phyloP scores from a whole-genome alignment of 805 yeast species.

The Debaryomyces maramus region DNA sequence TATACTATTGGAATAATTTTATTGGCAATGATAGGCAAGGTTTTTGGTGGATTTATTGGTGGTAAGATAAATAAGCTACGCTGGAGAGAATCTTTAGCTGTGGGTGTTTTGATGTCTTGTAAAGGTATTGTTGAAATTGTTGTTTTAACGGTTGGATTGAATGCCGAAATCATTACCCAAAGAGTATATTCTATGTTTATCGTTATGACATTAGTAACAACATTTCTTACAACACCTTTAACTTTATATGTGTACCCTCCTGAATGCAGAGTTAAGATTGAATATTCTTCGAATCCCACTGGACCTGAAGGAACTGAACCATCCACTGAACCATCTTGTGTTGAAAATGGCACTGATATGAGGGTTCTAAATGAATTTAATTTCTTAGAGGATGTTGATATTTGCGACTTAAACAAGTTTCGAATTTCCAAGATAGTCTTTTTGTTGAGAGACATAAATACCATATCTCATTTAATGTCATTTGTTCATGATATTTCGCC shows the following conservation, averaged over 20 bases:
- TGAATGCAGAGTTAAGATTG: constrained; percentile 53
- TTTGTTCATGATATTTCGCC: constrained; percentile 28
- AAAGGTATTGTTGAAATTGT: constrained; percentile 87
- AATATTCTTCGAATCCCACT: constrained; percentile 29
- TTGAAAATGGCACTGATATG: background rate
- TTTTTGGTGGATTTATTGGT: constrained; percentile 65
- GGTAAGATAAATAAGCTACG: constrained; percentile 61
- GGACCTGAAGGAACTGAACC: constrained; percentile 12
- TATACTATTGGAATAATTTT: constrained; percentile 66
- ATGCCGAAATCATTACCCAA: constrained; percentile 63
- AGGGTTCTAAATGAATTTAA: background rate
- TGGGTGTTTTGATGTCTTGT: constrained; percentile 83
- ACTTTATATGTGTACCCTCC: constrained; percentile 63
- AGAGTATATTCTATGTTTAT: constrained; percentile 78
- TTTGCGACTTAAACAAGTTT: constrained; percentile 20
- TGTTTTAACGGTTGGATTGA: constrained; percentile 70
- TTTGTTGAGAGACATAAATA: constrained; percentile 30
- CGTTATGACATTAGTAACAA: constrained; percentile 77
- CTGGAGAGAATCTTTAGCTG: constrained; percentile 75
- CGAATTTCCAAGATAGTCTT: constrained; percentile 25
- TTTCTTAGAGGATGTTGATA: constrained; percentile 2
- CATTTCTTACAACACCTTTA: constrained; percentile 79
- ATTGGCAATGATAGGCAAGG: constrained; percentile 68
- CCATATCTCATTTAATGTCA: constrained; percentile 34
- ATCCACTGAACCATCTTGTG: background rate